These are phyloP conservation scores for Solanum gandarillasii DNA, from an alignment of 257 asterid genomes.

Conservation along the genomic window DNA sequence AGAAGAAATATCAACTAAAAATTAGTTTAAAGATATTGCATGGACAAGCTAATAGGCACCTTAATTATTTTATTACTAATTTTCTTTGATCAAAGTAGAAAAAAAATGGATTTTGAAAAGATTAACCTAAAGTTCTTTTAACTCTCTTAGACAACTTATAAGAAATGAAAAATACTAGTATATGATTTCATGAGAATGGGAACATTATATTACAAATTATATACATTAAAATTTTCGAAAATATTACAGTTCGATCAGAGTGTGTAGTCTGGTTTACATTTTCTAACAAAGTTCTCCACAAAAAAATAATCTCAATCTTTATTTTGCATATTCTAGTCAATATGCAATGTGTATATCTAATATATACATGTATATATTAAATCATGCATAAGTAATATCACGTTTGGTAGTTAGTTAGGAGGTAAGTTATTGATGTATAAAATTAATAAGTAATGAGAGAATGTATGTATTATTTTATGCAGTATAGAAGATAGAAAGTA, in stretches of 20 bases:
- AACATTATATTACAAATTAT: not conserved
- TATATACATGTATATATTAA: too few species aligned
- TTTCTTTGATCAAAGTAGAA: not conserved
- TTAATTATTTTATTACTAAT: not conserved
- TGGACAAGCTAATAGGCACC: not conserved
- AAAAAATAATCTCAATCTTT: too few species aligned
- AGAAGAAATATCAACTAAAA: too few species aligned
- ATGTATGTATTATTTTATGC: too few species aligned
- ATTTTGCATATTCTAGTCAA: not conserved
- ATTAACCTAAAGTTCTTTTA: not conserved
- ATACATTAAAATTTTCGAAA: too few species aligned
- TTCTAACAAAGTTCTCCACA: too few species aligned
- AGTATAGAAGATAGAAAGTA: too few species aligned
- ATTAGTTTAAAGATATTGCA: not conserved
- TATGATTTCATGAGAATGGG: not conserved
- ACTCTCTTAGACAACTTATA: not conserved
- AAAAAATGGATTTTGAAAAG: not conserved
- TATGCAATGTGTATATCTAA: not conserved
- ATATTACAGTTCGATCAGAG: too few species aligned
- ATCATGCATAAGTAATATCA: too few species aligned
- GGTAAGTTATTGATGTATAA: too few species aligned
- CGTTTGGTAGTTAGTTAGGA: too few species aligned
- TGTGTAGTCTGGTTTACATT: too few species aligned
- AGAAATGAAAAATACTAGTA: not conserved
- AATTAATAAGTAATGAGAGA: not conserved